Evolutionary conservation across 2,329 filamentous ascomycete genomes (phyloP).

Genomic region (Ceratocystis lukuohia): DNA sequence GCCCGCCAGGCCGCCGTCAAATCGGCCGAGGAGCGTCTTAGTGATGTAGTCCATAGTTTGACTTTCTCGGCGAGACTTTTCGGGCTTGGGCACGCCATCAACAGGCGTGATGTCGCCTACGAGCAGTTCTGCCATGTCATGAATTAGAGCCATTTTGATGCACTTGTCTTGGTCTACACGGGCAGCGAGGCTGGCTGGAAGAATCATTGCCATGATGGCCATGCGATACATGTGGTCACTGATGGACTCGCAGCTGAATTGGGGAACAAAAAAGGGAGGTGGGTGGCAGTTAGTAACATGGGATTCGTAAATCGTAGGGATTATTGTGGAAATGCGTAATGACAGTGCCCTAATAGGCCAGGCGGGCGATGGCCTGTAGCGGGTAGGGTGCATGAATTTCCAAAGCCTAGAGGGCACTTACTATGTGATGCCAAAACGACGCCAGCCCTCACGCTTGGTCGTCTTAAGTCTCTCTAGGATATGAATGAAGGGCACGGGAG

Average conservation of each 20-base stretch:
- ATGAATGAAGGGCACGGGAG: conserved; percentile 87
- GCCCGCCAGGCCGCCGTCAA: conserved; percentile 57
- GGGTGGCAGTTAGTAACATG: background rate
- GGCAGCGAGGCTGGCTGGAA: conserved; percentile 57
- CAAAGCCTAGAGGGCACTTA: conserved; percentile 24
- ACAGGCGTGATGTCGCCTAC: conserved; percentile 96
- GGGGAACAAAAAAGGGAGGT: background rate
- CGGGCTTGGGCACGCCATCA: conserved; percentile 68
- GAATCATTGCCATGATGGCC: conserved; percentile 89
- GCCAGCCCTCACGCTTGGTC: conserved; percentile 91
- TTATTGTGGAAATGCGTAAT: background rate
- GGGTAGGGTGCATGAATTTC: background rate
- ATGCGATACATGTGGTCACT: conserved; percentile 99
- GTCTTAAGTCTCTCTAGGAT: conserved; percentile 89
- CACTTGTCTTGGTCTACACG: conserved; percentile 68
- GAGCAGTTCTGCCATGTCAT: conserved; percentile 93
- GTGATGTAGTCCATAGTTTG: conserved; percentile 88
- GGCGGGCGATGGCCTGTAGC: no score
- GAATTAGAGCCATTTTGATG: conserved; percentile 88
- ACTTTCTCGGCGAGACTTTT: conserved; percentile 79
- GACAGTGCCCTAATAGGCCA: conserved; percentile 1
- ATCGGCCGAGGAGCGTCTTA: conserved; percentile 54
- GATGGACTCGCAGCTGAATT: conserved; percentile 68
- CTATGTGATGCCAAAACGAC: conserved; percentile 63
- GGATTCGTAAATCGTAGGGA: background rate